Percentiles rank a stretch among this genome's conserved stretches.
phyloP scores from a whole-genome alignment of 805 yeast species.

The Suhomyces vadensis region DNA sequence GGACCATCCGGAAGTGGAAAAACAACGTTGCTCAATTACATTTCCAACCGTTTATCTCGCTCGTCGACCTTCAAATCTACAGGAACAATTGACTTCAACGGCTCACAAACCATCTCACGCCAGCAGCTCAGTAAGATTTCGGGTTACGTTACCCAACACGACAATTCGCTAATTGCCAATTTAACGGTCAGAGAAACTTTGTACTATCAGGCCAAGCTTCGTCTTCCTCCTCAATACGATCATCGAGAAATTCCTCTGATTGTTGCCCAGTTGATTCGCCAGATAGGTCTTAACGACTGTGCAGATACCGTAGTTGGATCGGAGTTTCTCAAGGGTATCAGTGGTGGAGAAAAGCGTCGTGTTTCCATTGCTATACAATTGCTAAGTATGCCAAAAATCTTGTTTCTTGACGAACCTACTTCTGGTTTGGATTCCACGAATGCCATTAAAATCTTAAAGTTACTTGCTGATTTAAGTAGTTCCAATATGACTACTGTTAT shows the following conservation, averaged over 20 bases:
- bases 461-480: slow-evolving; percentile 55
- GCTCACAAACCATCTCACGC: slow-evolving; percentile 23
- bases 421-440: slow-evolving; percentile 85
- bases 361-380: slow-evolving; percentile 81
- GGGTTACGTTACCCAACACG: slow-evolving; percentile 83
- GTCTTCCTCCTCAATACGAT: slow-evolving; percentile 53
- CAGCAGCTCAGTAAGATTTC: slow-evolving; percentile 39
- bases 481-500: slow-evolving; percentile 66
- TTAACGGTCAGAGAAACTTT: slow-evolving; percentile 80
- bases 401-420: slow-evolving; percentile 85
- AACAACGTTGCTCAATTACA: slow-evolving; percentile 61
- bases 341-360: slow-evolving; percentile 69
- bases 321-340: slow-evolving; percentile 39
- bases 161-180: slow-evolving; percentile 65
- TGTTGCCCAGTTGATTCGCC: slow-evolving; percentile 60
- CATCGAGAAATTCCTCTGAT: slow-evolving; percentile 44
- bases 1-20: slow-evolving; percentile 85
- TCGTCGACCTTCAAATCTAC: slow-evolving; percentile 20
- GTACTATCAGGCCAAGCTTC: slow-evolving; percentile 65
- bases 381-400: slow-evolving; percentile 66
- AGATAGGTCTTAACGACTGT: slow-evolving; percentile 71
- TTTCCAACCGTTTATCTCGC: slow-evolving; percentile 55
- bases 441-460: slow-evolving; percentile 63
- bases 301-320: slow-evolving; percentile 61
- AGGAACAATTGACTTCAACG: slow-evolving; percentile 32